Conservation (phyloP, 257 asterid genomes). For the Schizonepeta tenuifolia region DNA sequence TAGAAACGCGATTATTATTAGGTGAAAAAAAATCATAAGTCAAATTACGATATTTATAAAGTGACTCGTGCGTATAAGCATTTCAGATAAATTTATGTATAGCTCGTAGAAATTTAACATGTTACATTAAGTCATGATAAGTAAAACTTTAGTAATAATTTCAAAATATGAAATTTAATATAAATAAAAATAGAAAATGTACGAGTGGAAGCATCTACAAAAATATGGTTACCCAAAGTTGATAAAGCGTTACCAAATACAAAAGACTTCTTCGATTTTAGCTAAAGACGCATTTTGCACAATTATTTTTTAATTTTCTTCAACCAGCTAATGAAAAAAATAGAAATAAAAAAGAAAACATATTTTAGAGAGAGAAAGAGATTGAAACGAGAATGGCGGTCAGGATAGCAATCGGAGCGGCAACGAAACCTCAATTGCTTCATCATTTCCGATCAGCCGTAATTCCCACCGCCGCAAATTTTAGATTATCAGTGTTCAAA, state of each 20-base stretch:
- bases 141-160: no score
- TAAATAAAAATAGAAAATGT: no score
- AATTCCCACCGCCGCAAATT: conserved; percentile 26
- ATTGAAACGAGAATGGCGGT: conserved; percentile 39
- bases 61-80: no score
- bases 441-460: conserved; percentile 35
- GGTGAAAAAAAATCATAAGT: no score
- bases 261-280: conserved; percentile 8
- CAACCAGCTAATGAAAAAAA: background rate
- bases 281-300: conserved; percentile 12
- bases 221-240: no score
- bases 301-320: background rate
- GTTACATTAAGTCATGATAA: no score
- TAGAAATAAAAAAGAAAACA: background rate
- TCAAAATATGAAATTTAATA: no score
- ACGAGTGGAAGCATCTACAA: no score
- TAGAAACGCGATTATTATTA: no score
- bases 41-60: no score
- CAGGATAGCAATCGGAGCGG: conserved; percentile 47
- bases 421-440: conserved; percentile 40
- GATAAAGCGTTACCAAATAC: conserved; percentile 9
- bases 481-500: conserved; percentile 28
- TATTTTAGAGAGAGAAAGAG: background rate
- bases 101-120: no score
- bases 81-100: no score